A percentile compares a stretch with the other conserved stretches of the same genome.
phyloP scores from a whole-genome alignment of 78 protist species.

The Reticulomyxa filosa region DNA sequence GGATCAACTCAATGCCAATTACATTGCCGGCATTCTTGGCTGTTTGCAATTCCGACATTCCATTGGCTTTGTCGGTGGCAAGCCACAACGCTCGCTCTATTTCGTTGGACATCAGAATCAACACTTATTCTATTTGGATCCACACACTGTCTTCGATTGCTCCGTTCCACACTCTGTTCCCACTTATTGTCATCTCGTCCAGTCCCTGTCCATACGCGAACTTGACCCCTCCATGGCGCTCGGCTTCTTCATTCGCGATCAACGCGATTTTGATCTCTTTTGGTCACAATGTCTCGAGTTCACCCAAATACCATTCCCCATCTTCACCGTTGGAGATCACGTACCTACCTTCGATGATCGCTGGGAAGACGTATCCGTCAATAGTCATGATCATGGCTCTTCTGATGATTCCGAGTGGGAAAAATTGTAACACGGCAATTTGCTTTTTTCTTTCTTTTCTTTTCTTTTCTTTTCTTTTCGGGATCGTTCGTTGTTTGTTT shows the following conservation, averaged over 20 bases:
- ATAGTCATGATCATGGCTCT: too few relatives aligned
- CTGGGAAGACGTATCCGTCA: too few relatives aligned
- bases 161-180: too few relatives aligned
- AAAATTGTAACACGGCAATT: too few relatives aligned
- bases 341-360: too few relatives aligned
- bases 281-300: too few relatives aligned
- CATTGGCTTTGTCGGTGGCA: constrained; percentile 1
- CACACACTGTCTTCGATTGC: constrained; percentile 2
- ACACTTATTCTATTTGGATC: neutral
- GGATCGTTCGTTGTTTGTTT: too few relatives aligned
- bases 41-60: neutral
- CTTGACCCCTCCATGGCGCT: constrained; percentile 4
- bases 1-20: neutral
- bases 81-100: neutral
- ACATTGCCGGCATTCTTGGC: neutral
- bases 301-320: too few relatives aligned
- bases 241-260: neutral
- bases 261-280: neutral
- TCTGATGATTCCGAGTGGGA: too few relatives aligned
- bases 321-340: too few relatives aligned
- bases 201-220: neutral
- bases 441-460: too few relatives aligned
- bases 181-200: neutral
- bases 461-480: too few relatives aligned
- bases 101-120: neutral